Conservation (phyloP, 225 moss, liverwort and hornwort species). For the Takakia lepidozioides region DNA sequence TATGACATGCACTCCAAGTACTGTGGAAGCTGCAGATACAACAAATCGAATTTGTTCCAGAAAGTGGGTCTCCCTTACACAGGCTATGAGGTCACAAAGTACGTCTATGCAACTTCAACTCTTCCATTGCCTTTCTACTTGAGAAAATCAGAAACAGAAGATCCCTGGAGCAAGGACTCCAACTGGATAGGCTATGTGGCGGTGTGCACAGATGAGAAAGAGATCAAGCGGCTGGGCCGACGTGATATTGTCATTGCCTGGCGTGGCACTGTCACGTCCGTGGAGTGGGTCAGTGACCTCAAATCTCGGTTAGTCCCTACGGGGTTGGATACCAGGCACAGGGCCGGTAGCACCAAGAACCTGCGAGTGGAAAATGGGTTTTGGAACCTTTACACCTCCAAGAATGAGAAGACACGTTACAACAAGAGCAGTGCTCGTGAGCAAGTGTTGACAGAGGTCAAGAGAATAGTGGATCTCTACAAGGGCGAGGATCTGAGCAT, state of each 20-base stretch:
- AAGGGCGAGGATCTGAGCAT: slow-evolving; percentile 31
- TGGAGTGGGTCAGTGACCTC: slow-evolving; percentile 45
- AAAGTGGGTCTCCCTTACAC: slow-evolving; percentile 23
- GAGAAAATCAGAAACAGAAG: slow-evolving; percentile 29
- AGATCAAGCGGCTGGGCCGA: slow-evolving; percentile 30
- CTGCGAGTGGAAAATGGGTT: slow-evolving; percentile 43
- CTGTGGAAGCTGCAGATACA: slow-evolving; percentile 52
- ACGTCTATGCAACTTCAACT: slow-evolving; percentile 45
- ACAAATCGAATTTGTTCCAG: slow-evolving; percentile 22
- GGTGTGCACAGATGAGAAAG: slow-evolving; percentile 32
- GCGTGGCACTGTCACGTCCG: slow-evolving; percentile 37
- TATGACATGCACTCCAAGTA: slow-evolving; percentile 25
- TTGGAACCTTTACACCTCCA: slow-evolving; percentile 31
- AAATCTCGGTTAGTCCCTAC: slow-evolving; percentile 16
- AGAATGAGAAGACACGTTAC: slow-evolving; percentile 28
- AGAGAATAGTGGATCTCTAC: slow-evolving; percentile 19
- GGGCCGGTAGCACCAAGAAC: background rate
- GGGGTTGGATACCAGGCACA: slow-evolving; percentile 18
- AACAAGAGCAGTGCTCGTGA: slow-evolving; percentile 38
- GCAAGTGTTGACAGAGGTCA: slow-evolving; percentile 30
- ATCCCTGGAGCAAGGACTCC: slow-evolving; percentile 47
- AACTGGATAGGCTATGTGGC: slow-evolving; percentile 60
- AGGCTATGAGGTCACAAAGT: slow-evolving; percentile 51
- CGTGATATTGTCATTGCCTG: slow-evolving; percentile 43
- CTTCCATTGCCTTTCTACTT: slow-evolving; percentile 31